A percentile compares a stretch with the other conserved stretches of the same genome.
Evolutionary conservation across 306 rosid species (phyloP).

Genomic region (Prunus persica): Prunus_persica_NCBIv2 NC_034011.1:23493501-23494000

Average conservation of each 20-base stretch:
- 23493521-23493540: conserved; percentile 80
- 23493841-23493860: not conserved
- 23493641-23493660: conserved; percentile 19
- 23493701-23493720: too few species aligned
- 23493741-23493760: not conserved
- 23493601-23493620: conserved; percentile 77
- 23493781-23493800: too few species aligned
- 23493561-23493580: conserved; percentile 69
- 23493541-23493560: conserved; percentile 88
- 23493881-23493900: too few species aligned
- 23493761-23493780: not conserved
- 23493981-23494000: too few species aligned
- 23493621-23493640: conserved; percentile 4
- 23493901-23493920: too few species aligned
- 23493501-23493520: conserved; percentile 77
- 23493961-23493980: too few species aligned
- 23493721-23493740: not conserved
- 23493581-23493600: conserved; percentile 79
- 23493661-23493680: not conserved
- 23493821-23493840: not conserved
- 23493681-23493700: not conserved
- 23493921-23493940: too few species aligned
- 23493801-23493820: not conserved
- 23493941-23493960: too few species aligned
- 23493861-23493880: too few species aligned